A percentile compares a stretch with the other conserved stretches of the same genome.
Conservation (phyloP, 1,284 basidiomycete species). For the Naganishia cerealis region DNA sequence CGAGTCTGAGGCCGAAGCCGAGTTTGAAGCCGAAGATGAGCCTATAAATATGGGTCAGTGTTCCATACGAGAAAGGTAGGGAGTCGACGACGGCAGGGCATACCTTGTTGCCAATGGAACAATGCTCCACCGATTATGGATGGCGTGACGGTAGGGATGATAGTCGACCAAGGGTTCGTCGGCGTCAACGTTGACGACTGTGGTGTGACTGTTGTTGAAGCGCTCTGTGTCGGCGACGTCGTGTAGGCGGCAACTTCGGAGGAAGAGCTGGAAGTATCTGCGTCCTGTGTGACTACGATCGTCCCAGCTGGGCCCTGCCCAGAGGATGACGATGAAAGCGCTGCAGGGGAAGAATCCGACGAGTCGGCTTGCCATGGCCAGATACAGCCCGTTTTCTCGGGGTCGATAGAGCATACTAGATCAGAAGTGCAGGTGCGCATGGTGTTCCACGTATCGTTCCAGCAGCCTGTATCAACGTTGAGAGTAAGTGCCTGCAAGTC, state of each 20-base stretch:
- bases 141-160: slow-evolving; percentile 21
- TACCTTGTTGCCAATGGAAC: slow-evolving; percentile 27
- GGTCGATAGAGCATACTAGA: slow-evolving; percentile 43
- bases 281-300: not conserved
- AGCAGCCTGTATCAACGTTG: slow-evolving; percentile 37
- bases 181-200: slow-evolving; percentile 7
- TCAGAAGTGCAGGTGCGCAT: slow-evolving; percentile 43
- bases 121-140: slow-evolving; percentile 24
- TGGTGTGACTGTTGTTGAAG: slow-evolving; percentile 9
- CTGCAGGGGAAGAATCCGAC: slow-evolving; percentile 6
- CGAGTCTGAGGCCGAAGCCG: not conserved
- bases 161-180: slow-evolving; percentile 21
- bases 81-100: not conserved
- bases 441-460: slow-evolving; percentile 41
- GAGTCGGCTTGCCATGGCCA: slow-evolving; percentile 42
- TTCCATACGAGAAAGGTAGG: not conserved
- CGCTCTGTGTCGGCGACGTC: slow-evolving; percentile 4
- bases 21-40: not conserved
- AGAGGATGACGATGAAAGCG: slow-evolving; percentile 11
- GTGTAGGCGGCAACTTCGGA: not conserved
- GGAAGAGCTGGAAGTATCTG: not conserved
- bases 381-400: slow-evolving; percentile 42
- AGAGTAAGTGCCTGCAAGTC: not conserved
- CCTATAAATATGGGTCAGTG: not conserved
- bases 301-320: not conserved